A percentile compares a stretch with the other conserved stretches of the same genome.
phyloP scores from a whole-genome alignment of 805 yeast species.

The Hanseniaspora hatyaiensis region DNA sequence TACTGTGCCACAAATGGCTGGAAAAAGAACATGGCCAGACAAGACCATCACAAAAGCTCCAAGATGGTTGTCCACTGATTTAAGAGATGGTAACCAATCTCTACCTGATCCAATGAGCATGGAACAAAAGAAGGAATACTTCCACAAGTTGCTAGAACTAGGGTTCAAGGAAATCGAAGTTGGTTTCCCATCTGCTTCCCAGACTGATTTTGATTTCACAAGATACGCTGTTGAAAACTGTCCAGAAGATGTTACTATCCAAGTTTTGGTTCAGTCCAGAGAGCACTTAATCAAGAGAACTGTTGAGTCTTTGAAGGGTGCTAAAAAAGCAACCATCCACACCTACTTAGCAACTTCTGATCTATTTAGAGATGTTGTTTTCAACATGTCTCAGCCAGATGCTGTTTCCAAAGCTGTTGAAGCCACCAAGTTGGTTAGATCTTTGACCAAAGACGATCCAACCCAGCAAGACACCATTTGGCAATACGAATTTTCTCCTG shows the following conservation, averaged over 20 bases:
- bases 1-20: slow-evolving; percentile 43
- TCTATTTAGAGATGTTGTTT: slow-evolving; percentile 62
- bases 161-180: slow-evolving; percentile 78
- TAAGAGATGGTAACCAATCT: slow-evolving; percentile 73
- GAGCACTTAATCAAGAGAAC: slow-evolving; percentile 64
- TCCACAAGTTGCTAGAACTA: slow-evolving; percentile 56
- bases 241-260: slow-evolving; percentile 63
- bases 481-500: slow-evolving; percentile 69
- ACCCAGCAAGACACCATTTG: slow-evolving; percentile 49
- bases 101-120: slow-evolving; percentile 75
- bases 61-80: slow-evolving; percentile 68
- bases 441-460: slow-evolving; percentile 67
- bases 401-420: slow-evolving; percentile 59
- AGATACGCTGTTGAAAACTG: slow-evolving; percentile 68
- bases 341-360: slow-evolving; percentile 68
- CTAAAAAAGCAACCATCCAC: slow-evolving; percentile 60
- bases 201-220: slow-evolving; percentile 72
- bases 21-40: slow-evolving; percentile 54
- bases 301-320: slow-evolving; percentile 61
- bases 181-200: slow-evolving; percentile 70
- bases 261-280: slow-evolving; percentile 66
- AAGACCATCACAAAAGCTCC: slow-evolving; percentile 59
- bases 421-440: slow-evolving; percentile 54
- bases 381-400: slow-evolving; percentile 57
- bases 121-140: slow-evolving; percentile 60